A percentile compares a stretch with the other conserved stretches of the same genome.
phyloP scores from a whole-genome alignment of 2,329 filamentous ascomycete genomes.

The Meredithiella fracta region DNA sequence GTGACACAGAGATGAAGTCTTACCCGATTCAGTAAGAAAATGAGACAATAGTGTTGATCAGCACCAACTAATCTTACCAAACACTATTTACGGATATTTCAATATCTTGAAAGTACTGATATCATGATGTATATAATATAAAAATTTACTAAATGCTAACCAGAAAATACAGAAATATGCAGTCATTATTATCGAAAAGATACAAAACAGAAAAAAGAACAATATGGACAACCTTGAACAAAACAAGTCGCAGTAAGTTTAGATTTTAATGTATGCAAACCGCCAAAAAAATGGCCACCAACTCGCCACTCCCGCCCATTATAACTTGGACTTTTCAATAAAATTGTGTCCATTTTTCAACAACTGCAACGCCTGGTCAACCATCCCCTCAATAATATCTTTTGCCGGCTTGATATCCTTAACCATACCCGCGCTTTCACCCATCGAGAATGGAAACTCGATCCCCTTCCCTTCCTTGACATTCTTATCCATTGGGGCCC shows the following conservation, averaged over 20 bases:
- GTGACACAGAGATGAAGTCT: no score
- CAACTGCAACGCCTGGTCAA: slow-evolving; percentile 54
- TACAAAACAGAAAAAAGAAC: neutral
- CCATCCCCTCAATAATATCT: slow-evolving; percentile 83
- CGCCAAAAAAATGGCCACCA: neutral
- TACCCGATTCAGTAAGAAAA: no score
- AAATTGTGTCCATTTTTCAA: slow-evolving; percentile 46
- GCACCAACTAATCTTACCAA: no score
- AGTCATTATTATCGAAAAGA: neutral
- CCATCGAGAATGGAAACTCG: slow-evolving; percentile 83
- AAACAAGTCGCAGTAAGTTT: neutral
- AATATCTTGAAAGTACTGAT: no score
- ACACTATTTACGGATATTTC: no score
- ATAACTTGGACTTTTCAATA: slow-evolving; percentile 33
- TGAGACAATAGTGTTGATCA: no score
- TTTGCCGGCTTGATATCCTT: slow-evolving; percentile 61
- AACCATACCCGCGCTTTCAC: slow-evolving; percentile 73
- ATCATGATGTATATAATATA: no score
- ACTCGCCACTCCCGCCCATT: slow-evolving; percentile 15
- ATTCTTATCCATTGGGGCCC: slow-evolving; percentile 71
- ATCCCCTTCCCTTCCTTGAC: slow-evolving; percentile 68
- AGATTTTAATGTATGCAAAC: neutral
- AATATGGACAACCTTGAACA: neutral
- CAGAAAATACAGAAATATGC: no score
- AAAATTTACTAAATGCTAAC: no score